These are phyloP conservation scores for Aspergillus pseudoviridinutans DNA, from an alignment of 2,329 filamentous ascomycete species.

Conservation along the genomic window DNA sequence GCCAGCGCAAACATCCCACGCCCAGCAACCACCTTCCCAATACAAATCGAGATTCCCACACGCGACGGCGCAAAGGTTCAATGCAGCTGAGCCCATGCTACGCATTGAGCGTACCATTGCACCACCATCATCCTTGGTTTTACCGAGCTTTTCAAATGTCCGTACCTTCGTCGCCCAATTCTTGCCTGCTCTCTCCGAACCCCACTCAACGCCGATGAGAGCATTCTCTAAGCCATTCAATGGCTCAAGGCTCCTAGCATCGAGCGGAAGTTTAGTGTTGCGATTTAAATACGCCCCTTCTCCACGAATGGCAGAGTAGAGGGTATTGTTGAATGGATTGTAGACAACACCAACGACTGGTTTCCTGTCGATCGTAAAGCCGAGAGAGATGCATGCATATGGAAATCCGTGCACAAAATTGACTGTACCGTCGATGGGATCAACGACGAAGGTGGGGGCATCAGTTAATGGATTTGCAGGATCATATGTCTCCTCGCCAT, in stretches of 20 bases:
- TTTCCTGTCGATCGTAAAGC: slow-evolving; percentile 48
- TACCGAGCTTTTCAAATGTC: slow-evolving; percentile 49
- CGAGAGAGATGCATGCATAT: slow-evolving; percentile 57
- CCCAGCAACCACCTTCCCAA: slow-evolving; percentile 64
- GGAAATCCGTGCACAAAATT: slow-evolving; percentile 62
- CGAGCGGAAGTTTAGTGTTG: slow-evolving; percentile 43
- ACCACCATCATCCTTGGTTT: slow-evolving; percentile 51
- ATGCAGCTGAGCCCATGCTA: slow-evolving; percentile 55
- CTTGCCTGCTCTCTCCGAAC: slow-evolving; percentile 52
- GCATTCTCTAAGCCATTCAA: slow-evolving; percentile 49
- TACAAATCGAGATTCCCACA: slow-evolving; percentile 57
- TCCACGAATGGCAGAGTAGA: slow-evolving; percentile 55
- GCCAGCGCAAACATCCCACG: slow-evolving; percentile 63
- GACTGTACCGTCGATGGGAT: slow-evolving; percentile 63
- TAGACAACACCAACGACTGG: slow-evolving; percentile 58
- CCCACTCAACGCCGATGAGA: slow-evolving; percentile 59
- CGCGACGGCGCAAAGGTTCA: slow-evolving; percentile 60
- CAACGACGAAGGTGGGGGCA: slow-evolving; percentile 58
- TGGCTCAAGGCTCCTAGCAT: slow-evolving; percentile 38
- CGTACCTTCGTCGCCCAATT: slow-evolving; percentile 56
- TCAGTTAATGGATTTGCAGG: slow-evolving; percentile 49
- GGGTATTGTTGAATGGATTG: slow-evolving; percentile 55
- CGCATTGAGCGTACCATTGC: slow-evolving; percentile 60
- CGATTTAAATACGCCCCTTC: slow-evolving; percentile 50
- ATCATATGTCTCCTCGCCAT: slow-evolving; percentile 59